Evolutionary conservation across 106 monocot genomes (phyloP), one percentile per base, ranked within the genome.

Genomic region (Chionographis japonica): DNA sequence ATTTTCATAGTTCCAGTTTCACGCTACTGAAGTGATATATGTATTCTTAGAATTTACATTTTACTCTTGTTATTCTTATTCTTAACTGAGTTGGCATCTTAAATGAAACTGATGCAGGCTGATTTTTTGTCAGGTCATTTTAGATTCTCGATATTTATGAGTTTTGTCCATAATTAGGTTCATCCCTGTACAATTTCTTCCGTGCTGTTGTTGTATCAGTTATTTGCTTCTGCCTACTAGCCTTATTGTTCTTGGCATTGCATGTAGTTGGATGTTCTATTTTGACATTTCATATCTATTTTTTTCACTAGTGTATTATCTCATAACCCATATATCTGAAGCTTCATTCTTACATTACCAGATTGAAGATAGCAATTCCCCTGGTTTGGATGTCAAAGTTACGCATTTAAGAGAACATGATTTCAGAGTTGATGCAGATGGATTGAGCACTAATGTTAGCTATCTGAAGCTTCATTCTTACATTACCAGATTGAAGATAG

Each of bases 371-470:
- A 76, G 55, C 40, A 60, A 77, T 65, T 73, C 78, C 16, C 61
- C 79, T 77, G 81, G 77, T 37, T 56, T 79, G 62, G 81, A 83
- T 49, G 57, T 92, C 50, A 90, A 81, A 79, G 87, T 84, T 56
- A 49, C 68, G 7, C 80, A 79, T 65, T 53, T 79, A 35, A 75
- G 83, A 54, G 54, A 85, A 11, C 58, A 61, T 75, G 77, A 90
- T 41, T 98, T 79, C 72, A 85, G 79, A 68, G 83, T 93, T 40
- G 83, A 87, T 62, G 68, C 69, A 40, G 74, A 76, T 79, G 89
- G 87, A 15, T 66, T 81, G 63, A 90, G 67, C 67, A 87, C 61
- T 8, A 62, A 70, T 53, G 79, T 85, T 52, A 85, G n/a, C n/a
- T n/a, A n/a, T n/a, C n/a, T n/a, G n/a, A 54, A 0, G 27, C 27